Percentiles rank a stretch among this genome's conserved stretches.
These are phyloP conservation scores for Mediolabrus comicus DNA, from an alignment of 108 stramenopile species.

Conservation along the genomic window DNA sequence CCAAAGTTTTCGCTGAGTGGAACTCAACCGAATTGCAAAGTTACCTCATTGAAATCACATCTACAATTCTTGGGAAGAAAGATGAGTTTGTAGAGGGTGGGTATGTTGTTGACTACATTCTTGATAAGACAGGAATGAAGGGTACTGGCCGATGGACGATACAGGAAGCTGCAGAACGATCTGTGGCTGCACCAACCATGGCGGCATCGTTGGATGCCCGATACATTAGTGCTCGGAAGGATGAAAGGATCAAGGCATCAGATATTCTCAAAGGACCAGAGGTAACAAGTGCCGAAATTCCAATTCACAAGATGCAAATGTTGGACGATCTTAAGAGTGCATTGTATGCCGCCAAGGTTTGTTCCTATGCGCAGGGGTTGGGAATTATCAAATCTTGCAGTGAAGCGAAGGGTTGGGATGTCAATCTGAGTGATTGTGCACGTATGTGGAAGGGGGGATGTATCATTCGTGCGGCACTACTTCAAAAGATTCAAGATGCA, in stretches of 20 bases:
- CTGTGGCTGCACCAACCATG: slow-evolving; percentile 95
- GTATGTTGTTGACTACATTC: slow-evolving; percentile 86
- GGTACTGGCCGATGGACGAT: slow-evolving; percentile 99
- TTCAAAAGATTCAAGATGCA: slow-evolving; percentile 94
- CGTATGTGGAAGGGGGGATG: slow-evolving; percentile 99
- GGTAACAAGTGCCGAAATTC: slow-evolving; percentile 53
- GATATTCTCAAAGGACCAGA: slow-evolving; percentile 86
- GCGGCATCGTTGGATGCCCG: slow-evolving; percentile 94
- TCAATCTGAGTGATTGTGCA: slow-evolving; percentile 91
- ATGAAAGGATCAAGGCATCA: slow-evolving; percentile 85
- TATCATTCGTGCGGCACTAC: slow-evolving; percentile 94
- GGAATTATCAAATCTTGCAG: slow-evolving; percentile 89
- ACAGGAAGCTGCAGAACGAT: slow-evolving; percentile 97
- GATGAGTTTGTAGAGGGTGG: slow-evolving; percentile 78
- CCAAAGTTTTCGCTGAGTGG: slow-evolving; percentile 89
- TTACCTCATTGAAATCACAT: slow-evolving; percentile 98
- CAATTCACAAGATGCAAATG: slow-evolving; percentile 89
- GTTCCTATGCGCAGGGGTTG: slow-evolving; percentile 97
- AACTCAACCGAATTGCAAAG: slow-evolving; percentile 88
- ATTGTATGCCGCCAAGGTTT: slow-evolving; percentile 95
- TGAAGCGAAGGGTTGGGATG: slow-evolving; percentile 87
- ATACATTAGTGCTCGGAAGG: slow-evolving; percentile 91
- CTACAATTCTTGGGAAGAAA: slow-evolving; percentile 86
- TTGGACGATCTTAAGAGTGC: slow-evolving; percentile 91
- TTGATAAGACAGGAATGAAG: slow-evolving; percentile 99